phyloP scores from a whole-genome alignment of 805 yeast species.

The Sugiyamaella boreocaroliniensis region DNA sequence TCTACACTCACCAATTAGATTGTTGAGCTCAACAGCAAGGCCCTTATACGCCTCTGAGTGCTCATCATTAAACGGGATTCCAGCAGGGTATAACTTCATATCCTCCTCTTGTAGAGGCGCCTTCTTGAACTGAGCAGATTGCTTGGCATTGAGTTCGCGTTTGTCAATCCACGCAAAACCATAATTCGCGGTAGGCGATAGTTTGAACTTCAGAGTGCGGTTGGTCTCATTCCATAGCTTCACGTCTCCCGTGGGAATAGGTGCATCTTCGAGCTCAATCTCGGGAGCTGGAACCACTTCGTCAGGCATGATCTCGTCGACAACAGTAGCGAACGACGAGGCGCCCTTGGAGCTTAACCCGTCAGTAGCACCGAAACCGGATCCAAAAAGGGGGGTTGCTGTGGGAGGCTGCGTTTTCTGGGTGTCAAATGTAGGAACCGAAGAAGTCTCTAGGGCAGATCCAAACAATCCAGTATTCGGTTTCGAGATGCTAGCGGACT shows the following conservation, averaged over 20 bases:
- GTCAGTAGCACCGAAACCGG: background rate
- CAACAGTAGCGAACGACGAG: background rate
- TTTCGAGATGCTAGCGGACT: too few relatives aligned
- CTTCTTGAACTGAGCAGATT: background rate
- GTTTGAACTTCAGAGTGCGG: conserved; percentile 24
- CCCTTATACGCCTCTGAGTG: conserved; percentile 11
- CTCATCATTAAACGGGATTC: conserved; percentile 11
- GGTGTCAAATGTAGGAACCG: too few relatives aligned
- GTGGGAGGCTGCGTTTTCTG: too few relatives aligned
- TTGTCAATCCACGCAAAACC: conserved; percentile 27
- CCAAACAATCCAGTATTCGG: too few relatives aligned
- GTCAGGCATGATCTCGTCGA: background rate
- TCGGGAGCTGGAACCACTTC: background rate
- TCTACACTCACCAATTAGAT: background rate
- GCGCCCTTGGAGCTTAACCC: background rate
- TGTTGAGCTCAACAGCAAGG: conserved; percentile 9
- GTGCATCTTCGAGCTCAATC: conserved; percentile 20
- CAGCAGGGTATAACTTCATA: conserved; percentile 16
- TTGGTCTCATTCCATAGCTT: conserved; percentile 16
- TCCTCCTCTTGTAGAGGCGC: conserved; percentile 15
- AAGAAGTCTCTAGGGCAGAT: too few relatives aligned
- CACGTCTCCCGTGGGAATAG: conserved; percentile 23
- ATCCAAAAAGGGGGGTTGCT: background rate
- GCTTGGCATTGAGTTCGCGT: background rate
- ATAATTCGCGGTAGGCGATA: conserved; percentile 17